Conservation (phyloP, 129 eudicot genomes). For the Logfia minima region DNA sequence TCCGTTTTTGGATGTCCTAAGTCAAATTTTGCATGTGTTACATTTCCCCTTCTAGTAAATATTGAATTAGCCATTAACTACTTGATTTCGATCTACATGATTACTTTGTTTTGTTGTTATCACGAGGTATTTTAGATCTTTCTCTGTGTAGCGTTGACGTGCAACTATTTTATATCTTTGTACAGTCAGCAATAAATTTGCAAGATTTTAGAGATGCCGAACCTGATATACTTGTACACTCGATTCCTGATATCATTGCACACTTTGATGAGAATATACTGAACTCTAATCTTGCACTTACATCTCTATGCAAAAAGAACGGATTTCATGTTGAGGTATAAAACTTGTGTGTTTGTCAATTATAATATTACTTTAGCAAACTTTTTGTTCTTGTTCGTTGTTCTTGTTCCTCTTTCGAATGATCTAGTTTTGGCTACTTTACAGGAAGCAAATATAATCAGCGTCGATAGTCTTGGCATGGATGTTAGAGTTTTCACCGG, state of each 20-base stretch:
- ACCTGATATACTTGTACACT: constrained; percentile 72
- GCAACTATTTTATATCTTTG: constrained; percentile 8
- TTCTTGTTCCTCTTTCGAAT: not conserved
- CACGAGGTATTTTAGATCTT: not conserved
- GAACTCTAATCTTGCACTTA: constrained; percentile 52
- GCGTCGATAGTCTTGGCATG: constrained; percentile 80
- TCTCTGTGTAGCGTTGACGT: not conserved
- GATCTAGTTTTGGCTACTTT: constrained; percentile 9
- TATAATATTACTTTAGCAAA: not conserved
- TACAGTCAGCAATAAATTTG: constrained; percentile 56
- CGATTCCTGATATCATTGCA: constrained; percentile 49
- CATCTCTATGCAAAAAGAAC: constrained; percentile 72
- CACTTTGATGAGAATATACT: constrained; percentile 44
- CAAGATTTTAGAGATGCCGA: constrained; percentile 74
- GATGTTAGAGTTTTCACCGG: constrained; percentile 70
- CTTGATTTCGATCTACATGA: too few species aligned
- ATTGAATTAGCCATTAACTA: too few species aligned
- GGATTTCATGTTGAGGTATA: constrained; percentile 68
- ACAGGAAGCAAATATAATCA: constrained; percentile 64
- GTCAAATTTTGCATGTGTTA: not conserved
- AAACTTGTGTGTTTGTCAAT: not conserved
- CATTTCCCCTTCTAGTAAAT: too few species aligned
- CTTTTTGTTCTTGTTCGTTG: too few species aligned
- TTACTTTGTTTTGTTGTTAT: too few species aligned
- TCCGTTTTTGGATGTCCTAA: not conserved